These are phyloP conservation scores for Beta lomatogona DNA, from an alignment of 179 eudicot genomes.

Conservation along the genomic window DNA sequence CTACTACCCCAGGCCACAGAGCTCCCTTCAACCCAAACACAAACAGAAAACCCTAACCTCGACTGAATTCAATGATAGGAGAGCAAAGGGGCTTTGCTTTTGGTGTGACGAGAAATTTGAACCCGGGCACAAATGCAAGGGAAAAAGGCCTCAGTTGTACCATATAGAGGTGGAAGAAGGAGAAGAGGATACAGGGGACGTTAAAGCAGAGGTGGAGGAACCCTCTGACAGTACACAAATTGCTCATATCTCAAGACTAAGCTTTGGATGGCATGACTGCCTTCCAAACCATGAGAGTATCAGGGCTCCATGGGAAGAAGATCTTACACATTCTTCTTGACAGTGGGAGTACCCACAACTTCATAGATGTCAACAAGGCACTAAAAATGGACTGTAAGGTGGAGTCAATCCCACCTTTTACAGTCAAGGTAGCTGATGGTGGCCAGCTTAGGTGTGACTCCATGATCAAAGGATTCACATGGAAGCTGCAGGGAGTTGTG, in stretches of 20 bases:
- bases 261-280: neutral
- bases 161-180: neutral
- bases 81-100: neutral
- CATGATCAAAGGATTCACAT: too few relatives aligned
- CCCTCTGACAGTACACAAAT: neutral
- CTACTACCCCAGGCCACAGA: too few relatives aligned
- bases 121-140: neutral
- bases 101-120: slow-evolving; percentile 12
- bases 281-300: slow-evolving; percentile 5
- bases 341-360: neutral
- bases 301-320: neutral
- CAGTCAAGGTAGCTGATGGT: too few relatives aligned
- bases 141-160: neutral
- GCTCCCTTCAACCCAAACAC: neutral
- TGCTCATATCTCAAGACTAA: neutral
- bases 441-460: too few relatives aligned
- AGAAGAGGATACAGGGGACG: neutral
- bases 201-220: neutral
- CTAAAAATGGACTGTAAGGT: too few relatives aligned
- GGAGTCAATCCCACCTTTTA: too few relatives aligned
- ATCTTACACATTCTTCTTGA: neutral
- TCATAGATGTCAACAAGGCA: too few relatives aligned
- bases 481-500: too few relatives aligned
- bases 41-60: neutral
- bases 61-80: neutral